Percentiles rank a stretch among this genome's conserved stretches.
Conservation (phyloP, 345 rosid species). For the Acer yangbiense region DNA sequence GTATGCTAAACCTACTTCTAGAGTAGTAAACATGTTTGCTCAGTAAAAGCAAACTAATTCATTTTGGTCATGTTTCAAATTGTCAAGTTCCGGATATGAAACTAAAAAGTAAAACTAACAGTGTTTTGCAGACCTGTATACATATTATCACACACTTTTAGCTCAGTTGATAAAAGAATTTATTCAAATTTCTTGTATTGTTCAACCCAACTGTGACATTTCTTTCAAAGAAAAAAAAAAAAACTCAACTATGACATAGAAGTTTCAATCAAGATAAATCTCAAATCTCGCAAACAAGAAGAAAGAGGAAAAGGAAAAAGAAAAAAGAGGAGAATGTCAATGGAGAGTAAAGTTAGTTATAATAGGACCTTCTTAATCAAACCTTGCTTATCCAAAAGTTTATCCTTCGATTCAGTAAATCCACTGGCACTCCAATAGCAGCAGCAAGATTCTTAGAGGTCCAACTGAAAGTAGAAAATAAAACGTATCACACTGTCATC, state of each 20-base stretch:
- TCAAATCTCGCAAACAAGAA: background rate
- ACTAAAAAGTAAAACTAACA: background rate
- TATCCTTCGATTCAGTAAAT: constrained; percentile 69
- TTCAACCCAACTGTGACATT: background rate
- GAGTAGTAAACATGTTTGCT: background rate
- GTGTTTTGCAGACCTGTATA: background rate
- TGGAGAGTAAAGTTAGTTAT: constrained; percentile 2
- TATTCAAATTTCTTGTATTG: background rate
- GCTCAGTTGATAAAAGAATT: background rate
- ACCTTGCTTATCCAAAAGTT: constrained; percentile 96
- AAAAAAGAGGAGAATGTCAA: background rate
- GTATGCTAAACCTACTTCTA: background rate
- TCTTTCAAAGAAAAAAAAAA: no score
- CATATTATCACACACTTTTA: background rate
- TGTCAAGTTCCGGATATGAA: background rate
- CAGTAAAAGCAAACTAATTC: background rate
- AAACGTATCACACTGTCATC: constrained; percentile 4
- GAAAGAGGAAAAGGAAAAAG: background rate
- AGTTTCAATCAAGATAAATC: constrained; percentile 2
- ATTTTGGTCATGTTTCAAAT: background rate
- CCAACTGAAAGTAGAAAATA: constrained; percentile 63
- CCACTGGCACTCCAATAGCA: constrained; percentile 71
- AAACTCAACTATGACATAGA: background rate
- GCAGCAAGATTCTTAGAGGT: constrained; percentile 69
- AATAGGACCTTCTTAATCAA: constrained; percentile 9